Evolutionary conservation across 257 asterid genomes (phyloP).

Genomic region (Solanum pimpinellifolium): DNA sequence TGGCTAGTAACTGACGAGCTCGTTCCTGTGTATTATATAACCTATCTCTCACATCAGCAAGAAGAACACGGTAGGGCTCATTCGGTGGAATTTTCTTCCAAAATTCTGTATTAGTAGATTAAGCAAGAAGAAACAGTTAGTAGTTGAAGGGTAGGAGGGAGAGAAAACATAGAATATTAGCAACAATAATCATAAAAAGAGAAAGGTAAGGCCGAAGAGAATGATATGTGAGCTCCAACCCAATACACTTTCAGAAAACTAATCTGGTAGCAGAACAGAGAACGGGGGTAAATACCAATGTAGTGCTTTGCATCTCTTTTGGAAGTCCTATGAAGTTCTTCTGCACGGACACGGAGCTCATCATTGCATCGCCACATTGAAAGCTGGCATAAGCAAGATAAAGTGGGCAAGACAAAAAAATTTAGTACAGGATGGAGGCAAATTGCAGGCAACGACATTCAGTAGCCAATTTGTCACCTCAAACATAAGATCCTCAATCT

Average conservation of each 20-base stretch:
- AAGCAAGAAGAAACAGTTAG: neutral
- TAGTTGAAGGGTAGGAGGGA: neutral
- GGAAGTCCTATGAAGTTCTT: constrained; percentile 58
- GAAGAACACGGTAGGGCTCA: constrained; percentile 93
- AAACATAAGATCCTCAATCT: constrained; percentile 94
- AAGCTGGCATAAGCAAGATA: constrained; percentile 32
- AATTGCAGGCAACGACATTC: neutral
- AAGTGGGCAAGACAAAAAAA: neutral
- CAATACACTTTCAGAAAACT: neutral
- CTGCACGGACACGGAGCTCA: constrained; percentile 65
- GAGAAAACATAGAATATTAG: neutral
- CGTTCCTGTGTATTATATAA: constrained; percentile 85
- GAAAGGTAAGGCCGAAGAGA: neutral
- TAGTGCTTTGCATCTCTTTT: constrained; percentile 78
- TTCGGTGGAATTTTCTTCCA: constrained; percentile 87
- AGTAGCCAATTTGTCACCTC: constrained; percentile 39
- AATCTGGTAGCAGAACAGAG: neutral
- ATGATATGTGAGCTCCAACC: neutral
- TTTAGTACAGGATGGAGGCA: neutral
- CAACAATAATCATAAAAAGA: neutral
- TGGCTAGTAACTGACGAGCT: constrained; percentile 68
- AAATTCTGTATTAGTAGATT: constrained; percentile 42
- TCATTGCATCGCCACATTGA: constrained; percentile 99
- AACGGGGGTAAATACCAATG: constrained; percentile 34
- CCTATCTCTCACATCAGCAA: constrained; percentile 91